Base-by-base conservation (phyloP, 2,329 filamentous ascomycete genomes). In the Knufia fluminis region DNA sequence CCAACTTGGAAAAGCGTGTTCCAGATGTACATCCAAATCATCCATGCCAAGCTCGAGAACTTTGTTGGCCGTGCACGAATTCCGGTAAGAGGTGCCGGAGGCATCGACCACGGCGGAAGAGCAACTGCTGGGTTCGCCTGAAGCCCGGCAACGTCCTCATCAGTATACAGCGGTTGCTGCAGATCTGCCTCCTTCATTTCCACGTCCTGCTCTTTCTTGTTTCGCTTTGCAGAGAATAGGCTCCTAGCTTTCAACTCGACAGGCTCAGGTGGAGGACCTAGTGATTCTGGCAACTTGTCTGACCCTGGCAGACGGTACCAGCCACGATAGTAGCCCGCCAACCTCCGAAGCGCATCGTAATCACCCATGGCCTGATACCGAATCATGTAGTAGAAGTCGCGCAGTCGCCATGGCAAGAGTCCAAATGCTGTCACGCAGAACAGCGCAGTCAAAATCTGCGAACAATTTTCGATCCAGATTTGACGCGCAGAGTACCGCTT, bases 351-450 rank as follows among this genome's bases (percentile, higher is more conserved):
- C 3, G 76, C 82, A 16, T 74, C 64, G 23, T 75, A 61, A 46
- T 79, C 68, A 49, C 74, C 69, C 26, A 60, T 51, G 0, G 83
- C 44, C 20, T 86, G 75, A 67, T 77, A 92, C 60, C 76, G 74
- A 43, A 85, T 65, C 28, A 89, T 71, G 62, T 80, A 88, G 63
- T 83, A 92, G 8, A 88, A 68, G 62, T 94, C 88, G 26, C 88
- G 75, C 58, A 90, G 85, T 26, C 88, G 78, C 88, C 87, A 94
- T 0, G 88, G 88, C 1, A 85, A 82, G 10, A 92, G 74, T 0
- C 88, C 88, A 57, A 94, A 91, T 1, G 83, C 87, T 1, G 87
- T 91, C 4, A 94, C 82, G 66, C 86, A 92, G 73, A 94, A 94
- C 1, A 94, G 76, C 0, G 77, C 84, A 60, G 89, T 94, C 19